Percentiles rank a stretch among this genome's conserved stretches.
Conservation (phyloP, 768 basidiomycete genomes). For the Inosperma sp. region DNA sequence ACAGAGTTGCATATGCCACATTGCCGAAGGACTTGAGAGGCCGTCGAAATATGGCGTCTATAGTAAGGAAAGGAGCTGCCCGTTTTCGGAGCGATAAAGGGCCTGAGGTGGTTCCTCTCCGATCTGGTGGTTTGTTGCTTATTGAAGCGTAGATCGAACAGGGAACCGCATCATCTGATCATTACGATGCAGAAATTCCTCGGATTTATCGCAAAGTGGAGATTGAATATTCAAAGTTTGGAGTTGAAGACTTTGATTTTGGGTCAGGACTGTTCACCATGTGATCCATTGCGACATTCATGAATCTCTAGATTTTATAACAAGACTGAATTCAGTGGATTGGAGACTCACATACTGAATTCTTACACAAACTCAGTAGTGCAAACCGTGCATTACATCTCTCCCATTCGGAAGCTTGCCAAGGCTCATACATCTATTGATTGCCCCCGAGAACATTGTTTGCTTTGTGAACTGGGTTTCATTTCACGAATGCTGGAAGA, state of each 20-base stretch:
- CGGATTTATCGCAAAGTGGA: constrained; percentile 86
- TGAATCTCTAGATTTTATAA: constrained; percentile 75
- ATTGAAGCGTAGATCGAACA: constrained; percentile 37
- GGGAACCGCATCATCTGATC: constrained; percentile 49
- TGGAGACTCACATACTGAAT: constrained; percentile 96
- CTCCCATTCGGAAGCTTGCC: constrained; percentile 74
- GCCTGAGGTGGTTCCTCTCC: constrained; percentile 38
- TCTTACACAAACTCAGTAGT: constrained; percentile 92
- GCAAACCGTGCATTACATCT: constrained; percentile 84
- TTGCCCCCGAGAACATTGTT: constrained; percentile 87
- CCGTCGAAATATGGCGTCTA: constrained; percentile 70
- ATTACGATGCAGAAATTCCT: constrained; percentile 60
- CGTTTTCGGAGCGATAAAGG: constrained; percentile 84
- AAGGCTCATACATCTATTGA: constrained; percentile 89
- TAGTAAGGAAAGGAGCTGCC: constrained; percentile 51
- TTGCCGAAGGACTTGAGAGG: constrained; percentile 84
- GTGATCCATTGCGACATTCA: background rate
- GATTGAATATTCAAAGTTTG: constrained; percentile 98
- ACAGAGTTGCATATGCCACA: constrained; percentile 85
- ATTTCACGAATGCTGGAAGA: constrained; percentile 94
- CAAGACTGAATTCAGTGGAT: constrained; percentile 80
- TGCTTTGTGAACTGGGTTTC: constrained; percentile 94
- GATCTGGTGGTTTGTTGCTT: background rate
- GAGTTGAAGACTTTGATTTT: constrained; percentile 98
- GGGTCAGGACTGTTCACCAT: constrained; percentile 50